Evolutionary conservation across 2,329 filamentous ascomycete species (phyloP), one percentile per base, ranked within the genome.

Genomic region (Fusarium nelsonii): DNA sequence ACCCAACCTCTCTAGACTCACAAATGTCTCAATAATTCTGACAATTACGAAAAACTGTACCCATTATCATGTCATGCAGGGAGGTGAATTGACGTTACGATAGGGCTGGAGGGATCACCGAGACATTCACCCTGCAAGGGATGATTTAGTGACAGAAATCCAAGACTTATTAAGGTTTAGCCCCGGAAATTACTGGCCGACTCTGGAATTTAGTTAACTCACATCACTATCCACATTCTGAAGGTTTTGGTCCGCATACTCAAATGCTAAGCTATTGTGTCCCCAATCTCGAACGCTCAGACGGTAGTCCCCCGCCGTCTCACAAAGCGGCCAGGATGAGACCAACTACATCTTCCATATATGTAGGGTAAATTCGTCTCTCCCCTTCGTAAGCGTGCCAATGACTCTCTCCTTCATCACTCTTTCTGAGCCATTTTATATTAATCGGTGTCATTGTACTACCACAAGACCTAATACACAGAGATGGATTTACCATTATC

Each of bases 31-130:
- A 40, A 1, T 14, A 14, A 4, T 8, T 39, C 20, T 8, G 5
- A 40, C 4, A 14, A 1, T 8, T 8, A 1, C 4, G 5, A 2
- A 4, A 7, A 23, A 1, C 37, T 8, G 3, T n/a, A 8, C 6
- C 7, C 1, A 20, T 40, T 23, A 1, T 40, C 12, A 23, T 23
- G 6, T 15, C 18, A 40, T 40, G 18, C 4, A 39, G 5, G 0
- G 3, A 0, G 36, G n/a, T 3, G 16, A 4, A 6, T 15, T 14
- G 6, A 8, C 11, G 23, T 15, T 40, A 4, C 3, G 14, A 18
- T 40, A 23, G 37, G 37, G 18, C 2, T 23, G 3, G 6, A 20
- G 18, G 9, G 36, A n/a, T 6, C 8, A 6, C 39, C 7, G 18
- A 40, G 39, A 40, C 39, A 40, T 23, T 18, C 39, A 8, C 39